Base-by-base conservation (phyloP, 1,139 yeast species). In the Petasospora rhodanensis region DNA sequence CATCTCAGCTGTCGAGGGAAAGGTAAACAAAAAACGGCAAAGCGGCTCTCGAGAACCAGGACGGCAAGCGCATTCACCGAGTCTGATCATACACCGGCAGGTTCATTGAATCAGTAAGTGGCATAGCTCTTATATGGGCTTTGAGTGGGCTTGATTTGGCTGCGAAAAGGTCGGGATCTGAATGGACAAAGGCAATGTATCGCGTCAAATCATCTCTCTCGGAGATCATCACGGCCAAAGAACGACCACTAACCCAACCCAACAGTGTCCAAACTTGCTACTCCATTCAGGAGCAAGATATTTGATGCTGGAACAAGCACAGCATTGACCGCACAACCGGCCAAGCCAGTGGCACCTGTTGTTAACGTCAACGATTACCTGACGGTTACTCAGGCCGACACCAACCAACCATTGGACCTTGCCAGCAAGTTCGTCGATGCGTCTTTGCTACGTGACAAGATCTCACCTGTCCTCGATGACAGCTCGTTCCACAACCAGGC, bases 341-440 rank as follows among this genome's bases (percentile, higher is more conserved):
- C 46, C 0, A 36, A 35, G 2, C 40, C 28, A 4, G 35, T 19
- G 8, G 28, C 40, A 1, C 31, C 46, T 16, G 37, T 39, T 3
- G 38, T 33, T 3, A 47, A 44, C 29, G 40, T 37, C 7, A 48
- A 43, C 29, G 55, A 51, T 30, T 31, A 32, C 17, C 32, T 48
- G 8, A 39, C 39, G 5, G 44, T 45, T 5, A n/a, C 39, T 7
- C 37, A 38, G 14, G 41, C 41, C 10, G 46, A 49, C 22, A 33
- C 42, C 14, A 41, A 41, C 18, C 46, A 51, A 15, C 66, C 67
- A 4, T 43, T 62, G 28, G 58, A 63, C 27, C 40, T 64, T 22
- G 68, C 70, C 2, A 52, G 62, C 25, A 59, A 59, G 43, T 64
- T 60, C 37, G 58, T 64, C 20, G 64, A 62, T 29, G 59, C 61